Base-by-base conservation (phyloP, 1,284 basidiomycete genomes). In the Coniferiporia sulphurascens region DNA sequence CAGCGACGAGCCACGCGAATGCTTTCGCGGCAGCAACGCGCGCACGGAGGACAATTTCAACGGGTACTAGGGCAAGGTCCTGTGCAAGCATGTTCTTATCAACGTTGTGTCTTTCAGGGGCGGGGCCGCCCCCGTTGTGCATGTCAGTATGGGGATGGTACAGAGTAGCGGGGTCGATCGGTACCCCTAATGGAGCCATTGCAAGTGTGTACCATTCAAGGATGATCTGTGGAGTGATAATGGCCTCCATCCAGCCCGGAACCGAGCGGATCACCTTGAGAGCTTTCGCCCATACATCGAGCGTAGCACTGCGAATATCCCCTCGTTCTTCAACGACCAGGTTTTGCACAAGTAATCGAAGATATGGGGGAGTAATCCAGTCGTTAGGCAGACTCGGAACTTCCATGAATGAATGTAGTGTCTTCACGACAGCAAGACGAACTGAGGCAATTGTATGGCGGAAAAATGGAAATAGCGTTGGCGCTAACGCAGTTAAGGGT, bases 31-130 rank as follows among this genome's bases (percentile, higher is more conserved):
- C 84, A 3, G 90, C 86, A 3, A 98, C 75, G 43, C 97, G 82
- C 15, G 93, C 93, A 63, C 91, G 85, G 59, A 97, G 75, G 34
- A 95, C 85, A 1, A 86, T 77, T 67, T 98, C 95, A 13, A 84
- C 76, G 6, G 89, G 80, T 27, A 99, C 80, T 19, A 99, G 78
- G 0, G 91, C 85, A 56, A 96, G 76, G 70, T 99, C 97, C 69
- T 98, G 95, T 0, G 85, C 81, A 51, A 98, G 79, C 85, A 99
- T 95, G 60, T 91, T 91, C 78, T 95, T 98, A 77, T 99, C 97
- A 32, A 99, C 91, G 67, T 98, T 96, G 71, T 99, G 91, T 36
- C 86, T 81, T 68, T 93, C 88, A 3, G 79, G 65, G 1, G 67
- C 74, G 3, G 75, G 74, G 19, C 69, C 71, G 59, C 75, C 76